Evolutionary conservation across 192 early-diverging fungal species (phyloP).

Genomic region (Dimargaris verticillata): DNA sequence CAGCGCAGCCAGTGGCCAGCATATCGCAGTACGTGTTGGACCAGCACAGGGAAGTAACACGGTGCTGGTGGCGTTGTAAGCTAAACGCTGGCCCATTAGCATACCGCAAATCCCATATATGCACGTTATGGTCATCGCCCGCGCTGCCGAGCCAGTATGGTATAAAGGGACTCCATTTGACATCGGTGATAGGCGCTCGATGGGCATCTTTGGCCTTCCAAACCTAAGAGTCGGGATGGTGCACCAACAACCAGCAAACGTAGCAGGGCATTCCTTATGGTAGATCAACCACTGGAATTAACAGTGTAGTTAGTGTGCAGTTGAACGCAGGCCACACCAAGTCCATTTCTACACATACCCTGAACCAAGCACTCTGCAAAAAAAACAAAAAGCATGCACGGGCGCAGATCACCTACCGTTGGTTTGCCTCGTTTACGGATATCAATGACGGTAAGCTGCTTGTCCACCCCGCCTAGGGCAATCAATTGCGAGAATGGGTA

Average conservation of each 20-base stretch:
- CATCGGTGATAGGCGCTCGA: slow-evolving; percentile 27
- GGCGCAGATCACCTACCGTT: slow-evolving; percentile 9
- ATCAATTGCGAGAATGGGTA: slow-evolving; percentile 21
- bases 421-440: slow-evolving; percentile 27
- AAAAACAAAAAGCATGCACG: too few relatives aligned
- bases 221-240: neutral
- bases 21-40: slow-evolving; percentile 49
- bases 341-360: too few relatives aligned
- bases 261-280: too few relatives aligned
- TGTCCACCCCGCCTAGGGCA: slow-evolving; percentile 21
- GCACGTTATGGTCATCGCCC: slow-evolving; percentile 37
- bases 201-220: slow-evolving; percentile 34
- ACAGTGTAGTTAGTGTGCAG: too few relatives aligned
- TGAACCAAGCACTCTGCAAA: too few relatives aligned
- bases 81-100: slow-evolving; percentile 25
- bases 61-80: slow-evolving; percentile 35
- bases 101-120: slow-evolving; percentile 58
- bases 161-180: slow-evolving; percentile 54
- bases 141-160: slow-evolving; percentile 58
- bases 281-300: too few relatives aligned
- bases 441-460: slow-evolving; percentile 20
- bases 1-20: slow-evolving; percentile 37
- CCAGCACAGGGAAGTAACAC: slow-evolving; percentile 37
- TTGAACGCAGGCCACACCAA: too few relatives aligned
- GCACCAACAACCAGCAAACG: too few relatives aligned